phyloP scores from a whole-genome alignment of 1,284 basidiomycete species.

The Rhodotorula sp. region DNA sequence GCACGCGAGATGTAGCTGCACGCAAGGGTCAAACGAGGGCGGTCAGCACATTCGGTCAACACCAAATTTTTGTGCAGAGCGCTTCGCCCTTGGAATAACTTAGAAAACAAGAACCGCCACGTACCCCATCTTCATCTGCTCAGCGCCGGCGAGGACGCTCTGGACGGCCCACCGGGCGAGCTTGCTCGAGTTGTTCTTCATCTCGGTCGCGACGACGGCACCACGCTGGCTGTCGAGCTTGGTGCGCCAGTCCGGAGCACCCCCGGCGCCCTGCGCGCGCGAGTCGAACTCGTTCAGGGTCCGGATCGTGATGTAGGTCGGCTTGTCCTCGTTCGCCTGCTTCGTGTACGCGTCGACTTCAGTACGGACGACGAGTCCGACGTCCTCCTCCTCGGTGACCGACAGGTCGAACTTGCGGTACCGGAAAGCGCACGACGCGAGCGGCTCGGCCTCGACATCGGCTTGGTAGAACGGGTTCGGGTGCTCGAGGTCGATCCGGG shows the following conservation, averaged over 20 bases:
- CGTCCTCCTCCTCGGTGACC: constrained; percentile 81
- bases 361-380: constrained; percentile 89
- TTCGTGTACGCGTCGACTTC: constrained; percentile 89
- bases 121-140: constrained; percentile 95
- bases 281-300: constrained; percentile 97
- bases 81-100: too few relatives aligned
- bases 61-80: background rate
- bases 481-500: constrained; percentile 66
- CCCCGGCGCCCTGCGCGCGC: constrained; percentile 82
- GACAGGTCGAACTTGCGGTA: constrained; percentile 96
- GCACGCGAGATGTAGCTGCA: constrained; percentile 74
- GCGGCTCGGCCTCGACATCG: constrained; percentile 81
- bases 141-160: constrained; percentile 91
- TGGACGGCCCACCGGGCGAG: constrained; percentile 97
- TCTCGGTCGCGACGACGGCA: constrained; percentile 97
- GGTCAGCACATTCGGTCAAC: background rate
- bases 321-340: constrained; percentile 45
- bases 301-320: constrained; percentile 75
- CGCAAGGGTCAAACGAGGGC: background rate
- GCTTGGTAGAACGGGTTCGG: constrained; percentile 95
- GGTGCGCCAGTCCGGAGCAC: constrained; percentile 93
- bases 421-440: constrained; percentile 92
- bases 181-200: constrained; percentile 99
- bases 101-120: constrained; percentile 48
- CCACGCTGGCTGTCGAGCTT: constrained; percentile 95